phyloP scores from a whole-genome alignment of 2,329 filamentous ascomycete species.

The Calonectria honghensis region DNA sequence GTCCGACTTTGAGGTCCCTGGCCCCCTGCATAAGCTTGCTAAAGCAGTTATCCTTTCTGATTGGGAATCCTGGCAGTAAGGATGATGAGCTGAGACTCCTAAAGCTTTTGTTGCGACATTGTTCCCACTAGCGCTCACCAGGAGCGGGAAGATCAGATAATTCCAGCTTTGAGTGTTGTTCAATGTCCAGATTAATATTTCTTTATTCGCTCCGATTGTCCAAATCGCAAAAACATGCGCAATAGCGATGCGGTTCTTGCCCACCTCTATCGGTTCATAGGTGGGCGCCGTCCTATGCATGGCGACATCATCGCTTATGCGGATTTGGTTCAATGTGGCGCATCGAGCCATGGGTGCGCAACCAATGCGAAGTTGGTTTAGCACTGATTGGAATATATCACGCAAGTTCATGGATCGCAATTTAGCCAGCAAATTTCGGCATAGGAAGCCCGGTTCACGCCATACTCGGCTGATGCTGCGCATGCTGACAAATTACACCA shows the following conservation, averaged over 20 bases:
- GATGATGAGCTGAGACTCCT: not conserved
- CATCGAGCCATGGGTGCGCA: not conserved
- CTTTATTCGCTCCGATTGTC: not conserved
- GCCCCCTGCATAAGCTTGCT: not conserved
- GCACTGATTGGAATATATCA: not conserved
- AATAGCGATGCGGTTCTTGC: not conserved
- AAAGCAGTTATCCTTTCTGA: not conserved
- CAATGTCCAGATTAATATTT: not conserved
- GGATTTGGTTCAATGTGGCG: not conserved
- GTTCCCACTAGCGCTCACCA: not conserved
- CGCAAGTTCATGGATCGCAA: not conserved
- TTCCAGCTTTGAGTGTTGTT: not conserved
- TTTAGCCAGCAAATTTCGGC: not conserved
- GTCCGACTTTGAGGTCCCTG: not conserved
- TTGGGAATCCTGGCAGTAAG: not conserved
- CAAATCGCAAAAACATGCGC: not conserved
- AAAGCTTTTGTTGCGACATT: not conserved
- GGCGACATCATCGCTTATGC: not conserved
- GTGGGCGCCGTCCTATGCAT: not conserved
- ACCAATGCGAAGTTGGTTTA: not conserved
- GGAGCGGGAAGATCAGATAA: not conserved
- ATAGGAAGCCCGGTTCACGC: not conserved
- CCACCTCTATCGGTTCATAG: not conserved
- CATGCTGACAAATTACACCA: not conserved
- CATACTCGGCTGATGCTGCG: not conserved